Evolutionary conservation across 73 alveolate species (phyloP).

Genomic region (Symbiodinium natans): DNA sequence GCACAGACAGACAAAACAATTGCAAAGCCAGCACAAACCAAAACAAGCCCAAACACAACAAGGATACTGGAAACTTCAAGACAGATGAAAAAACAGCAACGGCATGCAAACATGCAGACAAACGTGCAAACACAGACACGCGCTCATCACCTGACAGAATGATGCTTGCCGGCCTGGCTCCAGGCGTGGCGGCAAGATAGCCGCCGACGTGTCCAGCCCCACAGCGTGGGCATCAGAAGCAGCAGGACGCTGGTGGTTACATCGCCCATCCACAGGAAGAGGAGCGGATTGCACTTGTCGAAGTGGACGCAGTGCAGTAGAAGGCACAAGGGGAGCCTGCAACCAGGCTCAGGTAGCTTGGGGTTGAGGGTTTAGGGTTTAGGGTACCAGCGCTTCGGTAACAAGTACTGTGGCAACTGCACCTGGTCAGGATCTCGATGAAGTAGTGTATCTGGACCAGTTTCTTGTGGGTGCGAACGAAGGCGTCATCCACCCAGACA

Average conservation of each 20-base stretch:
- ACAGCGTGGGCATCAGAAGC: constrained; percentile 39
- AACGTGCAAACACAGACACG: too few relatives aligned
- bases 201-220: constrained; percentile 84
- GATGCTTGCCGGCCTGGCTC: constrained; percentile 84
- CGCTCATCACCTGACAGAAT: too few relatives aligned
- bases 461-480: constrained; percentile 74
- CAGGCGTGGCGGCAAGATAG: constrained; percentile 64
- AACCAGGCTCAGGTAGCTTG: not conserved
- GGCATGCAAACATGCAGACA: too few relatives aligned
- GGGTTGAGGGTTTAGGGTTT: too few relatives aligned
- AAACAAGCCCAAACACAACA: not conserved
- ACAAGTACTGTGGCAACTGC: too few relatives aligned
- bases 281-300: not conserved
- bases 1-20: not conserved
- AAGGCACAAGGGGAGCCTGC: constrained; percentile 67
- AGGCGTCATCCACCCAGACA: constrained; percentile 78
- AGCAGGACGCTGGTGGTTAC: constrained; percentile 48
- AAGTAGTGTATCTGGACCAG: constrained; percentile 79
- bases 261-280: constrained; percentile 4
- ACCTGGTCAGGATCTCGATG: constrained; percentile 60
- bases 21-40: not conserved
- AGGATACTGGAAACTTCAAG: too few relatives aligned
- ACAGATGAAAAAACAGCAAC: too few relatives aligned
- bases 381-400: too few relatives aligned
- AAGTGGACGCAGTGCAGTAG: constrained; percentile 1